Conservation (phyloP, 2,329 filamentous ascomycete genomes). For the Fusarium subglutinans region DNA sequence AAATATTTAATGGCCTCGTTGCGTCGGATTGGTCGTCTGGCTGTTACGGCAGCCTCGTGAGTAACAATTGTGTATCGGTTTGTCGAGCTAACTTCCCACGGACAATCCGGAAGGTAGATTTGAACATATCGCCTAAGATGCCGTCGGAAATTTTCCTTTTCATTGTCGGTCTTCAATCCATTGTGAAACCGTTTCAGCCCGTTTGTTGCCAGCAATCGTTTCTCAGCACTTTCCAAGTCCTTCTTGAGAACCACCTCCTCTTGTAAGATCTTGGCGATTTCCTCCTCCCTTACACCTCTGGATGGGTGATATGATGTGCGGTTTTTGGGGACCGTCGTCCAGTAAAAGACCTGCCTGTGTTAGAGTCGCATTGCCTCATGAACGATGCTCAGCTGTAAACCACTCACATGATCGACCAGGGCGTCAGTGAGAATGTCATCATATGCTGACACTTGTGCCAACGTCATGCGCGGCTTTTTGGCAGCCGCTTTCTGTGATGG, state of each 20-base stretch:
- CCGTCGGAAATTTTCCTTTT: conserved; percentile 85
- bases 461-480: conserved; percentile 79
- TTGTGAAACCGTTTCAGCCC: conserved; percentile 78
- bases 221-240: conserved; percentile 75
- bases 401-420: conserved; percentile 89
- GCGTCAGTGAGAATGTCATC: conserved; percentile 97
- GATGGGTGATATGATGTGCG: conserved; percentile 85
- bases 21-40: conserved; percentile 79
- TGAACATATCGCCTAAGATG: conserved; percentile 92
- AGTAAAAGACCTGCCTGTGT: conserved; percentile 78
- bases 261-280: conserved; percentile 69
- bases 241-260: conserved; percentile 77
- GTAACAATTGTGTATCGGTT: conserved; percentile 94
- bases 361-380: conserved; percentile 28
- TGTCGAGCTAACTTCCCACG: conserved; percentile 90
- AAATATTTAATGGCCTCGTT: conserved; percentile 92
- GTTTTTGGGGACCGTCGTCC: conserved; percentile 96
- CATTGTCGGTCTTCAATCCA: conserved; percentile 75
- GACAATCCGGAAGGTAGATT: conserved; percentile 92
- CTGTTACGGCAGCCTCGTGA: conserved; percentile 88
- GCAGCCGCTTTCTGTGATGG: conserved; percentile 47
- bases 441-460: conserved; percentile 89
- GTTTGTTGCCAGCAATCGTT: conserved; percentile 74
- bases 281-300: conserved; percentile 76
- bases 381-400: neutral